phyloP scores from a whole-genome alignment of 371 early-diverging fungal genomes.

The Blakeslea trispora region DNA sequence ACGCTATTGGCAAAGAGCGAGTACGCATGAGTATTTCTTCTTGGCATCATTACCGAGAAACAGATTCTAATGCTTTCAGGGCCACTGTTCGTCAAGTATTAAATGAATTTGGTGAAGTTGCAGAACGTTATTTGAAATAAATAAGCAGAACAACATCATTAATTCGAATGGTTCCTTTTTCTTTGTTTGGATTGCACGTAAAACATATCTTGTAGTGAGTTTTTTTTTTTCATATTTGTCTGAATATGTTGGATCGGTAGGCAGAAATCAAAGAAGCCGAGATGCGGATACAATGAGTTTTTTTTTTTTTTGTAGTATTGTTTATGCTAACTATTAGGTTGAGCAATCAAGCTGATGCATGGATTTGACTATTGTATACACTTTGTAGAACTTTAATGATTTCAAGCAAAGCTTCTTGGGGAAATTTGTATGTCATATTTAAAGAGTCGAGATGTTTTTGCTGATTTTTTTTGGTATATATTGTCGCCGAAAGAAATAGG shows the following conservation, averaged over 20 bases:
- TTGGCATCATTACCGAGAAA: conserved; percentile 51
- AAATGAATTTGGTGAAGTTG: conserved; percentile 61
- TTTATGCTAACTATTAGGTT: no score
- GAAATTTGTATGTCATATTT: conserved; percentile 18
- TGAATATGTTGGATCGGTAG: conserved; percentile 12
- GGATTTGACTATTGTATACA: no score
- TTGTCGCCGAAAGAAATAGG: conserved; percentile 20
- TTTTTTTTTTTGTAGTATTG: no score
- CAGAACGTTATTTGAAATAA: conserved; percentile 31
- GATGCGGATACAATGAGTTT: no score
- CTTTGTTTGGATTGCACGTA: no score
- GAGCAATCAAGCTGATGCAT: no score
- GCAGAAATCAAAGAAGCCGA: not conserved
- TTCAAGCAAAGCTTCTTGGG: no score
- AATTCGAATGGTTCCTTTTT: no score
- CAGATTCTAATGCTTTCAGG: conserved; percentile 56
- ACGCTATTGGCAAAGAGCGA: conserved; percentile 79
- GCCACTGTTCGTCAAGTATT: conserved; percentile 56
- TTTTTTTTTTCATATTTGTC: not conserved
- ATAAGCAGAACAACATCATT: conserved; percentile 14
- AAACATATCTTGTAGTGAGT: no score
- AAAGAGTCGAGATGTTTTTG: conserved; percentile 15
- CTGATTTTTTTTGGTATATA: conserved; percentile 18
- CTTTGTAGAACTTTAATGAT: no score
- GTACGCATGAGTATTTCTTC: conserved; percentile 81